Evolutionary conservation across 768 basidiomycete genomes (phyloP), one percentile per base, ranked within the genome.

Genomic region (Mrakia blollopis): DNA sequence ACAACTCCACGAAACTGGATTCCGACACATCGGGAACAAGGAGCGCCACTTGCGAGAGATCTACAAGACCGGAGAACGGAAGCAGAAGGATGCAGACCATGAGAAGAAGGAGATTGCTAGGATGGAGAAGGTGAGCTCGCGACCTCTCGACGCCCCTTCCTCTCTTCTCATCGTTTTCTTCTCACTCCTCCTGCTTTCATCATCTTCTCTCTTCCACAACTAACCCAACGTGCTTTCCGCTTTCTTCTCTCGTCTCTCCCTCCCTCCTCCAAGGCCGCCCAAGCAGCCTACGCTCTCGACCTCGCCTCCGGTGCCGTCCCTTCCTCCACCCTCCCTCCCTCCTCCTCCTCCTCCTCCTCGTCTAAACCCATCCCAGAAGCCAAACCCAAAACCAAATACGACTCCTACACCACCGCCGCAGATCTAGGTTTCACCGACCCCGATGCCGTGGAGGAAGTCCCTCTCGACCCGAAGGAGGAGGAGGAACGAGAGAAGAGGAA

Each of bases 1-100:
- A 72, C 87, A 88, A 79, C 93, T 93, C 73, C 97, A 99, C 82
- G 97, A 98, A 84, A 92, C 89, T 79, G 97, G 97, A 60, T 85
- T 98, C 63, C 89, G 92, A 44, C 97, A 99, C 86, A 91, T 95
- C 81, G 97, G 96, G 63, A 97, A 92, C 83, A 89, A 91, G 77
- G 96, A 99, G 81, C 88, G 95, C 25, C 97, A 91, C 84, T 91
- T 98, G 76, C 87, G 94, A 32, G 89, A 91, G 54, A 87, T 98
- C 61, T 99, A 98, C 88, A 98, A 98, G 86, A 85, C 88, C 5
- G 93, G 96, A 2, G 92, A 83, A 52, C 79, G 92, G 85, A 89
- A 89, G 78, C 92, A 91, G 86, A 90, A 90, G 82, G 91, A 94
- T 77, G 85, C 85, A 60, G 92, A 92, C 79, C 92, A 95, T 82